Conservation (phyloP, 2,329 filamentous ascomycete genomes). For the Arthrocladium fulminans region DNA sequence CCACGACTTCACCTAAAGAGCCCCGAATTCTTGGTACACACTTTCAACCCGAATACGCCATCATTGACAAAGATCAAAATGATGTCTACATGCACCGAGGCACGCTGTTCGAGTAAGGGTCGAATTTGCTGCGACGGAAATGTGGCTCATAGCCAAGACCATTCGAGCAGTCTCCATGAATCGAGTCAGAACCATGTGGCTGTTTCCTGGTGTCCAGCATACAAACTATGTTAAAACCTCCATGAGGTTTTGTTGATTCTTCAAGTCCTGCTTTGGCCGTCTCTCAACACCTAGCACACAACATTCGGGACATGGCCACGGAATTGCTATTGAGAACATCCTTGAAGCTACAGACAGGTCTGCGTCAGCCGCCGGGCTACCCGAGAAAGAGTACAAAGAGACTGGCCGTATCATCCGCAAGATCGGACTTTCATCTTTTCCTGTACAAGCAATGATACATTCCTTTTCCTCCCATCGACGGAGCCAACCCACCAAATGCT, state of each 20-base stretch:
- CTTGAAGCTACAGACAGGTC: background rate
- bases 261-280: too few species aligned
- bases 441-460: conserved; percentile 33
- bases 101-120: background rate
- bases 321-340: background rate
- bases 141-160: background rate
- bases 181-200: background rate
- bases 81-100: background rate
- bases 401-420: conserved; percentile 19
- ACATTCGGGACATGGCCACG: background rate
- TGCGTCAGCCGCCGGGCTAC: background rate
- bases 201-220: too few species aligned
- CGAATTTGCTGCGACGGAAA: background rate
- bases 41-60: background rate
- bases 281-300: background rate
- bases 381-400: conserved; percentile 34
- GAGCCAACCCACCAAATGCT: conserved; percentile 28
- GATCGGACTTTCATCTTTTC: conserved; percentile 32
- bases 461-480: conserved; percentile 32
- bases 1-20: too few species aligned
- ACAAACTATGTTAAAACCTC: too few species aligned
- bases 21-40: background rate
- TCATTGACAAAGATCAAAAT: background rate
- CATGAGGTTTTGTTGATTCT: too few species aligned
- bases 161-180: background rate